phyloP scores from a whole-genome alignment of 805 yeast species.

The Metschnikowia similis region DNA sequence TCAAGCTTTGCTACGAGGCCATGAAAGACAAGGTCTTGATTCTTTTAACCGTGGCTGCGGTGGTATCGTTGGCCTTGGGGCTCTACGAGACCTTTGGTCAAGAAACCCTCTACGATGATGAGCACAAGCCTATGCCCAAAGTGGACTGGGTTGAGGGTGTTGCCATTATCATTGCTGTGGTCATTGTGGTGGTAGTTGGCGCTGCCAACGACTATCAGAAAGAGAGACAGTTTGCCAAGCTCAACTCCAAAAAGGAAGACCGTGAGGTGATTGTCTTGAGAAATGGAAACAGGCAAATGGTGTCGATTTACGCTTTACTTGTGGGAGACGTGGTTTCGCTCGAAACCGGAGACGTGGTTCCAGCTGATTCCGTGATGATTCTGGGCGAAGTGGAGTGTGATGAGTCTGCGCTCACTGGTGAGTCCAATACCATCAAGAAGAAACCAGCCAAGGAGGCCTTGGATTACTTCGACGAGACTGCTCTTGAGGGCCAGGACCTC shows the following conservation, averaged over 20 bases:
- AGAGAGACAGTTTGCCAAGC: constrained; percentile 84
- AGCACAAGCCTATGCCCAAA: constrained; percentile 71
- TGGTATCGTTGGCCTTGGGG: constrained; percentile 85
- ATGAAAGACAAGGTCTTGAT: constrained; percentile 88
- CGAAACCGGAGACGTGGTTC: constrained; percentile 92
- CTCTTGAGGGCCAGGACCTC: constrained; percentile 33
- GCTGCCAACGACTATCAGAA: constrained; percentile 96
- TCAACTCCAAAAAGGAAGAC: constrained; percentile 85
- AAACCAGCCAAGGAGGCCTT: constrained; percentile 46
- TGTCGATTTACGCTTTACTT: constrained; percentile 68
- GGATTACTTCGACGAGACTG: constrained; percentile 24
- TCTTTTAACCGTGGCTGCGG: constrained; percentile 78
- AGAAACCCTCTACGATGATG: constrained; percentile 69
- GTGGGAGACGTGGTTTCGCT: constrained; percentile 83
- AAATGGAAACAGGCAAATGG: constrained; percentile 59
- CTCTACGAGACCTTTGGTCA: constrained; percentile 89
- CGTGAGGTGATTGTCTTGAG: constrained; percentile 75
- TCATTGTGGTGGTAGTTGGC: constrained; percentile 88
- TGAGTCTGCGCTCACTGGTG: constrained; percentile 93
- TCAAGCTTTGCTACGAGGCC: constrained; percentile 71
- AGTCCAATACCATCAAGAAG: constrained; percentile 77
- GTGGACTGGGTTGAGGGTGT: constrained; percentile 99
- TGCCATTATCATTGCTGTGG: constrained; percentile 88
- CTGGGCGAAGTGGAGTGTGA: constrained; percentile 81
- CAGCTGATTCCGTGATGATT: constrained; percentile 79